Base-by-base conservation (phyloP, 2,329 filamentous ascomycete species). In the Xylariaceae sp. region DNA sequence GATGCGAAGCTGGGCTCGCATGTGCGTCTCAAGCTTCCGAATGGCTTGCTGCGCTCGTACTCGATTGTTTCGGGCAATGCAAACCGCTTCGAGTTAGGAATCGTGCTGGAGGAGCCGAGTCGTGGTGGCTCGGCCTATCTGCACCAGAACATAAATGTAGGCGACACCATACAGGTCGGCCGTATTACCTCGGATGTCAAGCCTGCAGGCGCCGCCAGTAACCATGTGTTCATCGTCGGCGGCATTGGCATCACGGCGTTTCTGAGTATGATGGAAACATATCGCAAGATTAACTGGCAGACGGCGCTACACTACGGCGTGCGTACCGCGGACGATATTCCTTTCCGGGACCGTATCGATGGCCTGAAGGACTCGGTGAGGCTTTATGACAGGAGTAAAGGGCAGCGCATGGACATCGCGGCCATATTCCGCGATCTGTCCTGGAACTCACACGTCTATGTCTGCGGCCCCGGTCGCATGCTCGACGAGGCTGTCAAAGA, bases 211-310 rank as follows among this genome's bases (percentile, higher is more conserved):
- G 70, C 75, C 1, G 81, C 81, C 6, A 82, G 81, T 58, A 75
- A 81, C 43, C 84, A 87, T 58, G 73, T 88, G 32, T 82, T 87
- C 61, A 79, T 89, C 24, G 83, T 78, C 0, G 85, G 82, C 8
- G 86, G 85, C 0, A 83, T 88, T 24, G 86, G 85, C 0, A 80
- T 88, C 56, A 88, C 86, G 1, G 85, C 85, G 0, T 88, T 88
- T 58, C 63, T 88, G 7, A 62, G 73, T 1, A 71, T 83, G 20
- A 64, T 82, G 3, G 69, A 78, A 42, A 46, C 24, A 1, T 76
- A 76, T 54, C 64, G 70, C 13, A 26, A 61, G 4, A 78, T 80
- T 53, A 75, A 83, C 62, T 79, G 71, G 65, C 76, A 77, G 50
- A 78, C 76, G 30, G 72, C 74, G 18, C 67, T 88, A 33, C 84